phyloP scores from a whole-genome alignment of 345 rosid genomes.

The Odontarrhena argentea region DNA sequence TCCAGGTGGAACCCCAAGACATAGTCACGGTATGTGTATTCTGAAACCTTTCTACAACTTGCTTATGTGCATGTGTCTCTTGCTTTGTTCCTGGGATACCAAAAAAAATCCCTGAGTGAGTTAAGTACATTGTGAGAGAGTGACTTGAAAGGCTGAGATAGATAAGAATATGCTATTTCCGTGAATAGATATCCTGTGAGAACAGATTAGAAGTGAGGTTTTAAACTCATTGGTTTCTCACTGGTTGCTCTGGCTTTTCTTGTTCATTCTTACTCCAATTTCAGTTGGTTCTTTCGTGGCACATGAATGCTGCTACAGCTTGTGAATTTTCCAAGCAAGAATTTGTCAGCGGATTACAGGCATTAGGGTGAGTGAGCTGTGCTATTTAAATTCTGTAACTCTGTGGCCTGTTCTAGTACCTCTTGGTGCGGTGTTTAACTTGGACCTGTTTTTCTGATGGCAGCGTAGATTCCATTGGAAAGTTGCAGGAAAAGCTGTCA shows the following conservation, averaged over 20 bases:
- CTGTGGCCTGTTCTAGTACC: conserved; percentile 15
- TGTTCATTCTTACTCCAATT: conserved; percentile 25
- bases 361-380: conserved; percentile 66
- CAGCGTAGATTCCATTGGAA: conserved; percentile 91
- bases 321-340: conserved; percentile 95
- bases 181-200: conserved; percentile 3
- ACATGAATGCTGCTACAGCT: conserved; percentile 98
- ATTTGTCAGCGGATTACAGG: conserved; percentile 78
- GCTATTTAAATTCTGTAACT: not conserved
- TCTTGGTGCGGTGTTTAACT: conserved; percentile 31
- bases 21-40: conserved; percentile 81
- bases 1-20: conserved; percentile 98
- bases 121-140: conserved; percentile 11
- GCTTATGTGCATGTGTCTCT: not conserved
- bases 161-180: conserved; percentile 2
- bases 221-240: not conserved
- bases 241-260: not conserved
- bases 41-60: conserved; percentile 24
- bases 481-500: conserved; percentile 77
- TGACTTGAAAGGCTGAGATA: conserved; percentile 13
- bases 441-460: conserved; percentile 43
- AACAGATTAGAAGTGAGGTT: not conserved
- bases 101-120: not conserved
- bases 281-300: conserved; percentile 98
- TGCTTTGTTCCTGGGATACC: not conserved